phyloP scores from a whole-genome alignment of 1,139 yeast species.

The Sugiyamaella grinbergsii region DNA sequence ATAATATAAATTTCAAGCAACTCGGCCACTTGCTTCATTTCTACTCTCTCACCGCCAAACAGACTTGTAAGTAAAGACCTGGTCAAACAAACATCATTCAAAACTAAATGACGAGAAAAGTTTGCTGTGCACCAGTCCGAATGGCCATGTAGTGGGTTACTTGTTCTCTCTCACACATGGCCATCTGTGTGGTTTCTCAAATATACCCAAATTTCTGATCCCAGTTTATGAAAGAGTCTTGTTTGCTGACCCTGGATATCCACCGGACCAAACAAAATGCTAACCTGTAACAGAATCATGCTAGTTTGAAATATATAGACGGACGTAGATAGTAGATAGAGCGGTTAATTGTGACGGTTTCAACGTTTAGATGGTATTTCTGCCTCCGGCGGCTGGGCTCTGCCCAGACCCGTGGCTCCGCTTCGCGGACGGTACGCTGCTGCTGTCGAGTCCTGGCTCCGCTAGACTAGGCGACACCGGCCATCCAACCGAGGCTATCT shows the following conservation, averaged over 20 bases:
- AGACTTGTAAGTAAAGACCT: slow-evolving; percentile 6
- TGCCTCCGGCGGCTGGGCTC: slow-evolving; percentile 7
- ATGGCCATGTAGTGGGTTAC: slow-evolving; percentile 27
- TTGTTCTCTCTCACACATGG: slow-evolving; percentile 32
- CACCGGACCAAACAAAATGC: no score
- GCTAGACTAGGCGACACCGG: not conserved
- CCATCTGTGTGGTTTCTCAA: slow-evolving; percentile 30
- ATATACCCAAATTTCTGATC: slow-evolving; percentile 36
- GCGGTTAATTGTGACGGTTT: not conserved
- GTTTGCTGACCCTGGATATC: no score
- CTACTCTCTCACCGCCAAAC: not conserved
- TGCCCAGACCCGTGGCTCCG: slow-evolving; percentile 6
- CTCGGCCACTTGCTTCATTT: not conserved
- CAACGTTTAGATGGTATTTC: no score
- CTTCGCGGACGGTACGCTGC: not conserved
- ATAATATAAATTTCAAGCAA: not conserved
- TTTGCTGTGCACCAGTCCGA: slow-evolving; percentile 41
- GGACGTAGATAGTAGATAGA: no score
- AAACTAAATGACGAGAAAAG: slow-evolving; percentile 31
- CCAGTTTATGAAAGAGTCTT: no score
- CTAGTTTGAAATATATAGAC: no score
- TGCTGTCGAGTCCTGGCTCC: not conserved
- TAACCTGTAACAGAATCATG: no score
- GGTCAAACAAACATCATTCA: not conserved
- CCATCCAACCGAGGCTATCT: no score